A percentile compares a stretch with the other conserved stretches of the same genome.
phyloP scores from a whole-genome alignment of 192 early-diverging fungal species.

The Coemansia sp. region DNA sequence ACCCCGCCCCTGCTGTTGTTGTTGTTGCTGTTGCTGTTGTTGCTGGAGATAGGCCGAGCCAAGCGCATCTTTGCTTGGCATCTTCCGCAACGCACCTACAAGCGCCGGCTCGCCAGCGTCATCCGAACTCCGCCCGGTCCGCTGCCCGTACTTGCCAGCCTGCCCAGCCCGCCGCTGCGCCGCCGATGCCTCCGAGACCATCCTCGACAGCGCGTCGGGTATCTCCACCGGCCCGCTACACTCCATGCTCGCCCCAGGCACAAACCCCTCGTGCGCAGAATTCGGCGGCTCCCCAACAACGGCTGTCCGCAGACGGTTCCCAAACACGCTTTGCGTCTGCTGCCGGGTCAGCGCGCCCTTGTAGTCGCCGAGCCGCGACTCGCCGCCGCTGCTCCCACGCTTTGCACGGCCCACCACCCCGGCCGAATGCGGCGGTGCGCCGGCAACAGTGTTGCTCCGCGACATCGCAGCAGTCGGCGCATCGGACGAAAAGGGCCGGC shows the following conservation, averaged over 20 bases:
- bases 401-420: slow-evolving; percentile 14
- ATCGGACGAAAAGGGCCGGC: slow-evolving; percentile 5
- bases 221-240: slow-evolving; percentile 19
- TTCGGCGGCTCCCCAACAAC: slow-evolving; percentile 6
- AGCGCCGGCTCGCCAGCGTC: slow-evolving; percentile 4
- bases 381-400: slow-evolving; percentile 31
- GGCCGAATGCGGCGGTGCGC: background rate
- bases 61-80: slow-evolving; percentile 9
- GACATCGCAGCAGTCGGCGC: background rate
- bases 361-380: slow-evolving; percentile 35
- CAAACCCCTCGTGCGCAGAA: background rate
- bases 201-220: slow-evolving; percentile 6
- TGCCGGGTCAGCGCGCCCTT: slow-evolving; percentile 26
- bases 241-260: background rate
- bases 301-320: slow-evolving; percentile 12
- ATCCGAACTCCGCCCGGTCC: slow-evolving; percentile 7
- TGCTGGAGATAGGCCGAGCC: background rate
- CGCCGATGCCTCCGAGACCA: background rate
- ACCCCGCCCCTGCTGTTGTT: background rate
- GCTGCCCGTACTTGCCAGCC: background rate
- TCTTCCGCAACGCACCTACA: background rate
- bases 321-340: slow-evolving; percentile 32
- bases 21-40: background rate
- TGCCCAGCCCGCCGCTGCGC: background rate
- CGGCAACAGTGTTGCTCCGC: background rate